A percentile compares a stretch with the other conserved stretches of the same genome.
Evolutionary conservation across 257 asterid species (phyloP).

Genomic region (Haberlea rhodopensis): DNA sequence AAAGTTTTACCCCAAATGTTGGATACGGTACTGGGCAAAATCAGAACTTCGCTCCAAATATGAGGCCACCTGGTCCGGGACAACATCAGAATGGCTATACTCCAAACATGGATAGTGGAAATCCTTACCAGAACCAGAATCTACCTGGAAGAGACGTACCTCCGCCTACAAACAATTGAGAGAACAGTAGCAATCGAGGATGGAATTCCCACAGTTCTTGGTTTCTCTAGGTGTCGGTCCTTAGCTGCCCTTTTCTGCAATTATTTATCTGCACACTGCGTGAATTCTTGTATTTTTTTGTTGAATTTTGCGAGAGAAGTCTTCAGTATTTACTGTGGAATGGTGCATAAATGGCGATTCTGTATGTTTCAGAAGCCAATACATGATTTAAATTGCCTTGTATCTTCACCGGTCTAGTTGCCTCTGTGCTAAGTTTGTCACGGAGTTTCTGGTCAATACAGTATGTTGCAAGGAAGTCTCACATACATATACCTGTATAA

Average conservation of each 20-base stretch:
- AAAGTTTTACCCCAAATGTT: background rate
- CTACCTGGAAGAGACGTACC: slow-evolving; percentile 22
- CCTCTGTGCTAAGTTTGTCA: too few relatives aligned
- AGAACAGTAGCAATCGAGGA: background rate
- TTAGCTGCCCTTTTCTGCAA: background rate
- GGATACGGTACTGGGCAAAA: slow-evolving; percentile 14
- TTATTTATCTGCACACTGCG: background rate
- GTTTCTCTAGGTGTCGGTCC: background rate
- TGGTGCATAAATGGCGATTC: too few relatives aligned
- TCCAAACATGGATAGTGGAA: slow-evolving; percentile 18
- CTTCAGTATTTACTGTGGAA: too few relatives aligned
- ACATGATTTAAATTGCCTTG: background rate
- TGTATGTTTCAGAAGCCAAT: background rate
- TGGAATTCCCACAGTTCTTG: background rate
- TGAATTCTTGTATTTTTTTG: background rate
- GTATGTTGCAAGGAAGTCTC: background rate
- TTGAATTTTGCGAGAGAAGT: background rate
- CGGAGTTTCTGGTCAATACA: too few relatives aligned
- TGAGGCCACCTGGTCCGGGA: slow-evolving; percentile 24
- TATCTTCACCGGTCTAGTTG: too few relatives aligned
- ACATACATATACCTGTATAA: background rate
- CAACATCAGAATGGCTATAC: slow-evolving; percentile 28
- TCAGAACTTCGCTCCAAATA: slow-evolving; percentile 31
- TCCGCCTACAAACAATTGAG: background rate
- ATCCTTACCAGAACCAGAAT: slow-evolving; percentile 27